These are phyloP conservation scores for Nakaseomyces glabratus DNA, from an alignment of 1,139 yeast species.

Conservation along the genomic window DNA sequence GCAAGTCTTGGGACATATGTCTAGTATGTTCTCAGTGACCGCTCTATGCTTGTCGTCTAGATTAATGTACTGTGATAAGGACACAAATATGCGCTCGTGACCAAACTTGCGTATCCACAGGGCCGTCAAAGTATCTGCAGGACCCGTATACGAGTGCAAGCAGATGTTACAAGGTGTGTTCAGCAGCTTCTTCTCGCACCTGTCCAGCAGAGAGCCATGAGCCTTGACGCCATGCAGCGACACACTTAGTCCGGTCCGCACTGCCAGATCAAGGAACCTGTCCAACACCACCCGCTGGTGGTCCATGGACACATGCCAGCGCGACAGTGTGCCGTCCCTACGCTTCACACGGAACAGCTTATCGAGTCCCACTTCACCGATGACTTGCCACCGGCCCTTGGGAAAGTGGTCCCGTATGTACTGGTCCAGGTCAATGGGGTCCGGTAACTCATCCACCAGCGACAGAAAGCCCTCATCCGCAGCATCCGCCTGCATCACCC, in stretches of 20 bases:
- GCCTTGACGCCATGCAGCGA: slow-evolving; percentile 83
- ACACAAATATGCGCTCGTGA: slow-evolving; percentile 36
- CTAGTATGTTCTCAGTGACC: slow-evolving; percentile 30
- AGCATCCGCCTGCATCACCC: slow-evolving; percentile 31
- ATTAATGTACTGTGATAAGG: slow-evolving; percentile 58
- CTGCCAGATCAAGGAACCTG: slow-evolving; percentile 48
- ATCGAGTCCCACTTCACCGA: slow-evolving; percentile 93
- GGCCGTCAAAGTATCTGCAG: slow-evolving; percentile 48
- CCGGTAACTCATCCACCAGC: slow-evolving; percentile 47
- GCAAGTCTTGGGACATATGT: slow-evolving; percentile 32
- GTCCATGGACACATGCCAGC: slow-evolving; percentile 43
- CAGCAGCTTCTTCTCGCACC: slow-evolving; percentile 28
- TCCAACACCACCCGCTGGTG: slow-evolving; percentile 57
- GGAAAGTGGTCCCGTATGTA: slow-evolving; percentile 36
- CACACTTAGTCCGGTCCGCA: slow-evolving; percentile 39
- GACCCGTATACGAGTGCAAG: slow-evolving; percentile 83
- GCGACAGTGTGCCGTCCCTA: slow-evolving; percentile 29
- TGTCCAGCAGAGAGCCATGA: slow-evolving; percentile 51
- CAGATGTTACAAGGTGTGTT: slow-evolving; percentile 35
- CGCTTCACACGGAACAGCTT: slow-evolving; percentile 59
- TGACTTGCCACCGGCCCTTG: slow-evolving; percentile 29
- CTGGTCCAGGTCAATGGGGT: slow-evolving; percentile 38
- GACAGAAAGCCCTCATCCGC: slow-evolving; percentile 31
- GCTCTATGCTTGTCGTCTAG: slow-evolving; percentile 22
- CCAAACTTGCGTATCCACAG: slow-evolving; percentile 39